Evolutionary conservation across 306 rosid species (phyloP).

Genomic region (Castanea crenata): DNA sequence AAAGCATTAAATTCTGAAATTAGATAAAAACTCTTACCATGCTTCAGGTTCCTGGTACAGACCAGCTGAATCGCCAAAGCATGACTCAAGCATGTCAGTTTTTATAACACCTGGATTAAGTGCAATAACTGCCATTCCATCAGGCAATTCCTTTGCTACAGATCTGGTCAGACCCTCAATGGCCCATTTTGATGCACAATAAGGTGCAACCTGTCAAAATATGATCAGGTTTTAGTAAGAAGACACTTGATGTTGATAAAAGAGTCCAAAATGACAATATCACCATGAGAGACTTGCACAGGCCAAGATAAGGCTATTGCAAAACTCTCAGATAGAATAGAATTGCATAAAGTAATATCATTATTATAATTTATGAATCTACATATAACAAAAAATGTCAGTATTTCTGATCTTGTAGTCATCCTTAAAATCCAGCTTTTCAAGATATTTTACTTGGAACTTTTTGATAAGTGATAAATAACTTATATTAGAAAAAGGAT

Average conservation of each 20-base stretch:
- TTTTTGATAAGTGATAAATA: not conserved
- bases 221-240: not conserved
- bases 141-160: conserved; percentile 76
- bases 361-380: not conserved
- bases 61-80: conserved; percentile 68
- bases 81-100: conserved; percentile 88
- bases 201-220: conserved; percentile 63
- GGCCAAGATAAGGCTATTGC: not conserved
- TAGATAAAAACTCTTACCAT: conserved; percentile 40
- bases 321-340: not conserved
- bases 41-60: conserved; percentile 68
- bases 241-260: not conserved
- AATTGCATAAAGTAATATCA: not conserved
- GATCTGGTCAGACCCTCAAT: conserved; percentile 77
- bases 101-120: conserved; percentile 83
- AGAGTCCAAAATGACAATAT: not conserved
- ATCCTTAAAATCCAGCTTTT: not conserved
- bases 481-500: too few relatives aligned
- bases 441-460: not conserved
- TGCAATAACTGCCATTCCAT: conserved; percentile 79
- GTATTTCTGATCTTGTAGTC: not conserved
- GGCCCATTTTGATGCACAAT: conserved; percentile 97
- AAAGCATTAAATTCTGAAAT: not conserved
- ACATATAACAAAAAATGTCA: too few relatives aligned
- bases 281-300: not conserved